A percentile compares a stretch with the other conserved stretches of the same genome.
Conservation (phyloP, 1,284 basidiomycete genomes). For the Sanguinoderma infundibulare region DNA sequence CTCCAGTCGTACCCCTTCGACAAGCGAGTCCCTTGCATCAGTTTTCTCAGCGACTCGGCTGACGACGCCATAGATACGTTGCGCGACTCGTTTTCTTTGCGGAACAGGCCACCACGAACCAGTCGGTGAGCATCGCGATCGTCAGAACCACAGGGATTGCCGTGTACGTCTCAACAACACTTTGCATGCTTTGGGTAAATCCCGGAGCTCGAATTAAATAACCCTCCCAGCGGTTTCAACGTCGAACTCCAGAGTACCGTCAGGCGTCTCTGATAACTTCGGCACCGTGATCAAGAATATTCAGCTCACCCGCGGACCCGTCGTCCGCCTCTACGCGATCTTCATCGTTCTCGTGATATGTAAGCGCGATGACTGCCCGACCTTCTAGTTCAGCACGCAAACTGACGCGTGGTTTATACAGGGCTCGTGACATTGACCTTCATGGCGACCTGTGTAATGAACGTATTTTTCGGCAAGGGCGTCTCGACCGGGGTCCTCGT, state of each 20-base stretch:
- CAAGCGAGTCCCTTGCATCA: slow-evolving; percentile 14
- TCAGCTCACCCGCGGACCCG: slow-evolving; percentile 26
- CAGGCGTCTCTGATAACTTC: slow-evolving; percentile 12
- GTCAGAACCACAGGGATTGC: slow-evolving; percentile 23
- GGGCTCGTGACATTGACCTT: slow-evolving; percentile 30
- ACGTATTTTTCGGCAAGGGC: slow-evolving; percentile 28
- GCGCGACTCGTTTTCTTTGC: slow-evolving; percentile 21
- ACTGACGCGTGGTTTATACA: not conserved
- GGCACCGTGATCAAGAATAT: slow-evolving; percentile 25
- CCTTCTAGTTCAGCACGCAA: not conserved
- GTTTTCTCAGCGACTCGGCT: not conserved
- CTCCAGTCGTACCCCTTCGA: slow-evolving; percentile 30
- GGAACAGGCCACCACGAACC: slow-evolving; percentile 17
- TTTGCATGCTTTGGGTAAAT: not conserved
- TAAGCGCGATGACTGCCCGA: slow-evolving; percentile 9
- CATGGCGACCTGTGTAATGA: slow-evolving; percentile 27
- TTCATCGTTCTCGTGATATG: slow-evolving; percentile 30
- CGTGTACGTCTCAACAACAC: slow-evolving; percentile 12
- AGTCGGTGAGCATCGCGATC: slow-evolving; percentile 17
- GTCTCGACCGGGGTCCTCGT: slow-evolving; percentile 27
- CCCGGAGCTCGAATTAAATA: no score
- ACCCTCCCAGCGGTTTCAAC: slow-evolving; percentile 26
- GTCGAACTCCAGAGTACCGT: slow-evolving; percentile 19
- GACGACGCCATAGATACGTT: not conserved
- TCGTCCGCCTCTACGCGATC: slow-evolving; percentile 27